Percentiles rank a stretch among this genome's conserved stretches.
Conservation (phyloP, 345 rosid species). For the Toxicodendron radicans region DNA sequence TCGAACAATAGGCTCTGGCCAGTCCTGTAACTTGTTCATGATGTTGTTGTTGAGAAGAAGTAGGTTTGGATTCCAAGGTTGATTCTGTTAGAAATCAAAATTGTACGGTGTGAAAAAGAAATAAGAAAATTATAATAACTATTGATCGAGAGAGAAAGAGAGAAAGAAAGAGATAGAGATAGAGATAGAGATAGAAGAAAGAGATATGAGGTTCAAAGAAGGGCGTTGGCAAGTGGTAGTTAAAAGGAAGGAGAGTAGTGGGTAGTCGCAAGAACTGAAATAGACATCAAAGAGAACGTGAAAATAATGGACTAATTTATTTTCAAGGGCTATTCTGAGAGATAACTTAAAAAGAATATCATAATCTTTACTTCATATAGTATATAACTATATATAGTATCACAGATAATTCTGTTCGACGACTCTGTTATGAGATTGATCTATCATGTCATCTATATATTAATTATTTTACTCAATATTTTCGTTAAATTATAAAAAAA, state of each 20-base stretch:
- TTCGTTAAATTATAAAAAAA: too few relatives aligned
- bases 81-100: slow-evolving; percentile 3
- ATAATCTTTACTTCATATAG: too few relatives aligned
- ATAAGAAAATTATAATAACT: not conserved
- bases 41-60: not conserved
- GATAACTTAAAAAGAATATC: too few relatives aligned
- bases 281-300: slow-evolving; percentile 43
- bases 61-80: slow-evolving; percentile 3
- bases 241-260: slow-evolving; percentile 23
- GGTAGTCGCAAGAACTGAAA: slow-evolving; percentile 18
- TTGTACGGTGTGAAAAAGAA: not conserved
- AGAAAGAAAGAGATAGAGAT: not conserved
- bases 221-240: slow-evolving; percentile 16
- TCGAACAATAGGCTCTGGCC: slow-evolving; percentile 96
- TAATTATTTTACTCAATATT: too few relatives aligned
- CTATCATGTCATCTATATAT: too few relatives aligned
- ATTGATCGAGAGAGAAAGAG: not conserved
- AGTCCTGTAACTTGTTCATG: slow-evolving; percentile 59
- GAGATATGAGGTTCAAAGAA: slow-evolving; percentile 6
- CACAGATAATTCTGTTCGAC: too few relatives aligned
- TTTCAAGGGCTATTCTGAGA: too few relatives aligned
- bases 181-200: not conserved
- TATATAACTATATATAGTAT: too few relatives aligned
- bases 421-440: too few relatives aligned
- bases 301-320: slow-evolving; percentile 21